A percentile compares a stretch with the other conserved stretches of the same genome.
phyloP scores from a whole-genome alignment of 2,329 filamentous ascomycete species.

The Diplodia mutila region DNA sequence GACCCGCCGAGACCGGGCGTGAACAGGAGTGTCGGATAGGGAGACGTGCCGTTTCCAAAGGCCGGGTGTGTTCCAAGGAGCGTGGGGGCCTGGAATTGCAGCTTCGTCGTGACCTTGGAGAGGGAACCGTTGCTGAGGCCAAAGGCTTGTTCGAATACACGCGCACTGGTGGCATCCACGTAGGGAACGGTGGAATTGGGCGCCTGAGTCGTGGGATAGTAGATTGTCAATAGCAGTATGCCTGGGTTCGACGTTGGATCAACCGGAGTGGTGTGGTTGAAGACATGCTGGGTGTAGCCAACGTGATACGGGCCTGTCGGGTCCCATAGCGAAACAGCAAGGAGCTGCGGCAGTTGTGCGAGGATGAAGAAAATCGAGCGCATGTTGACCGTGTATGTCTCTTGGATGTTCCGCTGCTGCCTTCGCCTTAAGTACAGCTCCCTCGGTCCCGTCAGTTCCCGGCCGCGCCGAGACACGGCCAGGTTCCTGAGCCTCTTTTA shows the following conservation, averaged over 20 bases:
- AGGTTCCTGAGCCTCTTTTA: no score
- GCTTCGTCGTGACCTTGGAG: conserved; percentile 27
- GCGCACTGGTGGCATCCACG: conserved; percentile 32
- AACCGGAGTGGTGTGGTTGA: conserved; percentile 34
- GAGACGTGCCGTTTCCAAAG: no score
- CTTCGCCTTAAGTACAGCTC: neutral
- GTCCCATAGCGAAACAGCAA: conserved; percentile 8
- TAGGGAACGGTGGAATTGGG: conserved; percentile 31
- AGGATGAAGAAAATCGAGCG: neutral
- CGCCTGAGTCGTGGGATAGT: conserved; percentile 33
- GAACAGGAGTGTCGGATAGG: no score
- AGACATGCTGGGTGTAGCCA: conserved; percentile 33
- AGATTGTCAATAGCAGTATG: conserved; percentile 33
- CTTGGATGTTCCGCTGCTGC: neutral
- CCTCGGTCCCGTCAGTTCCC: no score
- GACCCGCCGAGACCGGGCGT: no score
- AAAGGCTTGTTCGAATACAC: conserved; percentile 25
- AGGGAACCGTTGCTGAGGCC: conserved; percentile 2
- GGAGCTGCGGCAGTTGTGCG: neutral
- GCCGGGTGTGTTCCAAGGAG: no score
- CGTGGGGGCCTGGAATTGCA: no score
- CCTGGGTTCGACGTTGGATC: conserved; percentile 32
- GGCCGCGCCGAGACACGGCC: no score
- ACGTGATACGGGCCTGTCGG: conserved; percentile 34
- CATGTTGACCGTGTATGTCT: neutral